Percentiles rank a stretch among this genome's conserved stretches.
Evolutionary conservation across 768 basidiomycete species (phyloP).

Genomic region (Trametes cubensis): DNA sequence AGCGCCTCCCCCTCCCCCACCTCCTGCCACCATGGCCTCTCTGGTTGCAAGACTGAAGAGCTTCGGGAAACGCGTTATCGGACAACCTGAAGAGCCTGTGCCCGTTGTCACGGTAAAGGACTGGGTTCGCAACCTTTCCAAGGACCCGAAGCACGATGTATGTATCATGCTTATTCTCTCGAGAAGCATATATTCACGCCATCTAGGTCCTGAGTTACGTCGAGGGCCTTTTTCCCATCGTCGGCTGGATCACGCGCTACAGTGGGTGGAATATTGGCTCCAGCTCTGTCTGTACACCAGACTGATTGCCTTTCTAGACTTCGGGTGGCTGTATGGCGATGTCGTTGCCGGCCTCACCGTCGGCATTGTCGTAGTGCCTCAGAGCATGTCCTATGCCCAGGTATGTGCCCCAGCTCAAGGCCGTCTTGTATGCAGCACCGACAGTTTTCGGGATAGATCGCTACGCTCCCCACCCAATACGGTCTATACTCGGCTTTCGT

Average conservation of each 20-base stretch:
- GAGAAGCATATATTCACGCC: conserved; percentile 13
- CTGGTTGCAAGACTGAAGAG: conserved; percentile 40
- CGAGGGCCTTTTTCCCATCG: conserved; percentile 76
- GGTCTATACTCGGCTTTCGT: conserved; percentile 95
- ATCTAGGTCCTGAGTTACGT: conserved; percentile 66
- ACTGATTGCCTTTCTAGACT: conserved; percentile 43
- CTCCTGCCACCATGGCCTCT: conserved; percentile 39
- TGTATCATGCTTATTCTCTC: conserved; percentile 27
- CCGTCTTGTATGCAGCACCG: background rate
- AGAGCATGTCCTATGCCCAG: conserved; percentile 88
- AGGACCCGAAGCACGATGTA: conserved; percentile 55
- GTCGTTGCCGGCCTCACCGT: conserved; percentile 91
- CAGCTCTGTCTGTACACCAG: background rate
- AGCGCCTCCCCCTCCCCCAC: background rate
- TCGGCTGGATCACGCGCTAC: conserved; percentile 85
- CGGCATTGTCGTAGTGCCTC: conserved; percentile 93
- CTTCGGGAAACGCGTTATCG: conserved; percentile 59
- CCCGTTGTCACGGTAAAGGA: conserved; percentile 62
- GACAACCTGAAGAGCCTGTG: conserved; percentile 59
- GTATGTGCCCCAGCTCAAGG: conserved; percentile 37
- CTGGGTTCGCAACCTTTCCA: conserved; percentile 47
- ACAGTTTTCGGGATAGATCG: conserved; percentile 54
- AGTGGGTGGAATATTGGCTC: conserved; percentile 49
- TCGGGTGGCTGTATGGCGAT: conserved; percentile 84
- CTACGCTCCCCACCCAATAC: conserved; percentile 82